Conservation (phyloP, 2,329 filamentous ascomycete species). For the Aspergillus quadricinctus region DNA sequence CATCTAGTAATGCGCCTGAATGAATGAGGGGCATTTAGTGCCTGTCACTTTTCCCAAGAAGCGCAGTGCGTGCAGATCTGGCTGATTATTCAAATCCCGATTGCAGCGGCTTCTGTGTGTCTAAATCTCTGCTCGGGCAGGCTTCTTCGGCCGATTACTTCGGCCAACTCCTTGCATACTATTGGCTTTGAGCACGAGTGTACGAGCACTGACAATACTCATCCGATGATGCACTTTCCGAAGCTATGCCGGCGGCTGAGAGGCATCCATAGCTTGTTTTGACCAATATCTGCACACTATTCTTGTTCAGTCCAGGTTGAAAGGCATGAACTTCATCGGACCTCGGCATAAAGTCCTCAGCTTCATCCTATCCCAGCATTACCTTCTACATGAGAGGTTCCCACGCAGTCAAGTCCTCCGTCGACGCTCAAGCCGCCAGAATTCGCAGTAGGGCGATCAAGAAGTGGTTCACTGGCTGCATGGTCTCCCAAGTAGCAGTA, state of each 20-base stretch:
- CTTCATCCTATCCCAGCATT: not conserved
- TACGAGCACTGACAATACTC: not conserved
- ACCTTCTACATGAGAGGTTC: not conserved
- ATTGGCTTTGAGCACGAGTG: not conserved
- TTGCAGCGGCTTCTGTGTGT: not conserved
- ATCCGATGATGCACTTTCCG: not conserved
- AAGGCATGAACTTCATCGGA: not conserved
- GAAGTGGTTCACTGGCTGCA: conserved; percentile 43
- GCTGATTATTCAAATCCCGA: not conserved
- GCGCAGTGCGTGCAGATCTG: not conserved
- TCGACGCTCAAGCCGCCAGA: not conserved
- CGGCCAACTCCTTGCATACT: not conserved
- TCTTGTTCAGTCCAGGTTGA: too few species aligned
- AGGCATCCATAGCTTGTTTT: not conserved
- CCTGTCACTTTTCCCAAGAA: not conserved
- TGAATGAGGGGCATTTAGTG: not conserved
- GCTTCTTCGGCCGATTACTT: too few species aligned
- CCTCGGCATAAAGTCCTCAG: not conserved
- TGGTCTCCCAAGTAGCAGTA: conserved; percentile 21
- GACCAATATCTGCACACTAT: not conserved
- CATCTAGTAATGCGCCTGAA: not conserved
- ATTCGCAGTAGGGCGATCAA: conserved; percentile 40
- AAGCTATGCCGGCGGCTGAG: not conserved
- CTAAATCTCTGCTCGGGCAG: not conserved
- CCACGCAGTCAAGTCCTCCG: not conserved